Evolutionary conservation across 108 stramenopile species (phyloP).

Genomic region (Craspedostauros australis): DNA sequence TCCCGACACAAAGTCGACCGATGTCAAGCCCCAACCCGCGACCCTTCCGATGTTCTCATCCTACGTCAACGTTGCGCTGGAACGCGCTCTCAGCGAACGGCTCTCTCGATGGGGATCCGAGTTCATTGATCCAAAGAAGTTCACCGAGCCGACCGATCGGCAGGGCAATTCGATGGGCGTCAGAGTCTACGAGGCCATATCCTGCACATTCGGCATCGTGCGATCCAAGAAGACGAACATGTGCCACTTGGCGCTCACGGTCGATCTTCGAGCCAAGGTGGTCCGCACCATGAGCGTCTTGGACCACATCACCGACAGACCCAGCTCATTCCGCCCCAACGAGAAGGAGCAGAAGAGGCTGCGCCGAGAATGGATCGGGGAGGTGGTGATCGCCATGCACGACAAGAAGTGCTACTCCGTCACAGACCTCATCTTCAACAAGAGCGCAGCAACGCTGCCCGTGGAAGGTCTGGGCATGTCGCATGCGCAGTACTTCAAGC

Average conservation of each 20-base stretch:
- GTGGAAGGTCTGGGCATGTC: conserved; percentile 36
- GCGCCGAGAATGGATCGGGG: conserved; percentile 37
- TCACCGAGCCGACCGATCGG: conserved; percentile 36
- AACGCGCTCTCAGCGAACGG: conserved; percentile 45
- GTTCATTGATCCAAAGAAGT: conserved; percentile 40
- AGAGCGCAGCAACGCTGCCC: conserved; percentile 35
- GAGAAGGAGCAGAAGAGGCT: conserved; percentile 7
- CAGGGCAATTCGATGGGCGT: conserved; percentile 36
- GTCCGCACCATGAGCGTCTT: conserved; percentile 38
- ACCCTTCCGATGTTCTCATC: conserved; percentile 27
- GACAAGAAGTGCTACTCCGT: conserved; percentile 52
- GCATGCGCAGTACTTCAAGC: conserved; percentile 50
- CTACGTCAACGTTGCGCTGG: conserved; percentile 44
- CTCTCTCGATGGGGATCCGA: conserved; percentile 50
- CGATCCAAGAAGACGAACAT: conserved; percentile 8
- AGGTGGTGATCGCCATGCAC: conserved; percentile 48
- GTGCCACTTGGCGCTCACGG: conserved; percentile 37
- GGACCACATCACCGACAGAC: conserved; percentile 22
- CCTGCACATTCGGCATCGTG: conserved; percentile 38
- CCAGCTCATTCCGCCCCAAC: conserved; percentile 8
- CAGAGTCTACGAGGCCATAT: conserved; percentile 42
- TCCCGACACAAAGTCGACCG: background rate
- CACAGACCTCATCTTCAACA: conserved; percentile 36
- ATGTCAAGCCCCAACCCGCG: conserved; percentile 15
- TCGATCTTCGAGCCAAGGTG: conserved; percentile 57